A percentile compares a stretch with the other conserved stretches of the same genome.
These are phyloP conservation scores for Aspergillus awamori DNA, from an alignment of 2,329 filamentous ascomycete species.

Conservation along the genomic window DNA sequence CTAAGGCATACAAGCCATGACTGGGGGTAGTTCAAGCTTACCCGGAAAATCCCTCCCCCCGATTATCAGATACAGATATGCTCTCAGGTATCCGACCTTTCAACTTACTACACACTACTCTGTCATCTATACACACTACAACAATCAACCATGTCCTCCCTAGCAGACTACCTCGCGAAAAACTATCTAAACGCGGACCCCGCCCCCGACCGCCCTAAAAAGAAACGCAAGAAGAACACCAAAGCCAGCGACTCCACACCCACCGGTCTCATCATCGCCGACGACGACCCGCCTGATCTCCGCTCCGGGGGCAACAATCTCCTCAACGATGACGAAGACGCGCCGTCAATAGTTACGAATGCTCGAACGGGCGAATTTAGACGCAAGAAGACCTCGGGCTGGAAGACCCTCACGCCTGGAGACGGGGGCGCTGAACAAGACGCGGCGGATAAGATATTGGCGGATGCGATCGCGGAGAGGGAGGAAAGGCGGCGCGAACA, in stretches of 20 bases:
- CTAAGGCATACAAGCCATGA: background rate
- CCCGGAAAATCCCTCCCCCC: slow-evolving; percentile 4
- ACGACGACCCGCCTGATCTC: slow-evolving; percentile 45
- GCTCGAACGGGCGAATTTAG: slow-evolving; percentile 60
- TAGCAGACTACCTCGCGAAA: slow-evolving; percentile 85
- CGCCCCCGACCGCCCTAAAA: slow-evolving; percentile 53
- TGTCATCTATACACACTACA: background rate
- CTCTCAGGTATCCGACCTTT: background rate
- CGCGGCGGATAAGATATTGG: slow-evolving; percentile 44
- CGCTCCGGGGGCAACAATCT: slow-evolving; percentile 30
- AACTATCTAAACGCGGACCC: slow-evolving; percentile 79
- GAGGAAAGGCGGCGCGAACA: slow-evolving; percentile 55
- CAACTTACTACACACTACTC: background rate
- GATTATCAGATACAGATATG: background rate
- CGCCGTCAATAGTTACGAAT: slow-evolving; percentile 33
- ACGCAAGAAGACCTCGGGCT: slow-evolving; percentile 74
- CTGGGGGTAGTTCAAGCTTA: background rate
- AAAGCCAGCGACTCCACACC: slow-evolving; percentile 49
- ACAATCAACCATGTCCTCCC: slow-evolving; percentile 49
- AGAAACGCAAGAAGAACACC: slow-evolving; percentile 57
- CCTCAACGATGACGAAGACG: slow-evolving; percentile 42
- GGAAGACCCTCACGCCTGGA: slow-evolving; percentile 68
- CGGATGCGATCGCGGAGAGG: slow-evolving; percentile 75
- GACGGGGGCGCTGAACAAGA: slow-evolving; percentile 17
- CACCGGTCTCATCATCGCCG: slow-evolving; percentile 44